Evolutionary conservation across 495 filamentous ascomycete species (phyloP), one percentile per base, ranked within the genome.

Genomic region (Aspergillus kassunensis): DNA sequence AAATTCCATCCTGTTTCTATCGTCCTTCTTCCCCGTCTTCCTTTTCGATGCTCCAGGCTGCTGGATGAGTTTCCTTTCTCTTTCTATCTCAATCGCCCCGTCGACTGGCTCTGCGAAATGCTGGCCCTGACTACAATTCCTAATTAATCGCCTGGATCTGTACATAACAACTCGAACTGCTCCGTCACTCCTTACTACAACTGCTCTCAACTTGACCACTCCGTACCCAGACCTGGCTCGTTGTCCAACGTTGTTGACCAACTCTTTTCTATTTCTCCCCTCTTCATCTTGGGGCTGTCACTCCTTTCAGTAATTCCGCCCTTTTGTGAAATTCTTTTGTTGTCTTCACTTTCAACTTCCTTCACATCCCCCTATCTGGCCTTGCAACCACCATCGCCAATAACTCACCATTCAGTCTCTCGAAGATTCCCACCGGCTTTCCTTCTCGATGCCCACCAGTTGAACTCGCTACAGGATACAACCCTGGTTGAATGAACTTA

Each of bases 251-350:
- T 53, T 50, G 20, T 50, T 53, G 24, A 20, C 41, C 40, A 39
- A 25, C 43, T 50, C 31, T 43, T 46, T 45, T 51, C 18, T 40
- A 37, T 42, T 41, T 23, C 40, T 45, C 43, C 44, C 50, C 19
- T 20, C 29, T 33, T 45, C 15, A 34, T n/a, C 23, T 37, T 45
- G 12, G 56, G 69, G 67, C 67, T 70, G 69, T 70, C 69, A 64
- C 64, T 72, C 69, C 67, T 72, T 71, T 62, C 44, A 51, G 44
- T 56, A 54, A 53, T 54, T 53, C 53, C 50, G 50, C 49, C 43
- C 18, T 23, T 39, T 42, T 47, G 31, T 41, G 13, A 19, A n/a
- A 21, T 24, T 15, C 12, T 35, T 51, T 42, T 41, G 27, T 34
- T 43, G 48, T 19, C n/a, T n/a, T n/a, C n/a, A 18, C 34, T 39